Conservation (phyloP, 2,329 filamentous ascomycete genomes). For the Karstenula rhodostoma region DNA sequence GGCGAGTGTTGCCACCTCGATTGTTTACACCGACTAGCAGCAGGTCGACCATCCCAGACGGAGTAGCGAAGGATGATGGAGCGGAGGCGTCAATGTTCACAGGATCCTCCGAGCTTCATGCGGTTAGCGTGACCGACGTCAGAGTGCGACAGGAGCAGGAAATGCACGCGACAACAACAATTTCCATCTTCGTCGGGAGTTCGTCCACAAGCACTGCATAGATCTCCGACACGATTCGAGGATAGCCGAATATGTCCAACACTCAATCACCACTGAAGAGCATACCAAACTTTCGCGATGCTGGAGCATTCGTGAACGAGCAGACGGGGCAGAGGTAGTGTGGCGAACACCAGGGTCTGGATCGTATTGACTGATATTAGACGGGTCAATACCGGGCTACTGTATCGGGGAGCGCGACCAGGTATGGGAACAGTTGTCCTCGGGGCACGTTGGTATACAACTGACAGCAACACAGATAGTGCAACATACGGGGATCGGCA, state of each 20-base stretch:
- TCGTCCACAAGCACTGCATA: no score
- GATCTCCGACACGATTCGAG: not conserved
- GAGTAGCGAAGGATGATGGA: no score
- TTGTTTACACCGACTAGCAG: no score
- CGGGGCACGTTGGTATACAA: not conserved
- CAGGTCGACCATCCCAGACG: no score
- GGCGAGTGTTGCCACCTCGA: not conserved
- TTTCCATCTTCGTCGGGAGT: not conserved
- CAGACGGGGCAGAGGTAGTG: slow-evolving; percentile 27
- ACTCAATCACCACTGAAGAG: slow-evolving; percentile 34
- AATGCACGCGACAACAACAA: not conserved
- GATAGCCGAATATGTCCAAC: slow-evolving; percentile 5
- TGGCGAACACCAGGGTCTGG: not conserved
- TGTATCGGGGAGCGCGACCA: slow-evolving; percentile 48
- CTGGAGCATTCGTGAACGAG: slow-evolving; percentile 40
- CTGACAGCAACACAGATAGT: slow-evolving; percentile 64
- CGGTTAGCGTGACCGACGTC: slow-evolving; percentile 12
- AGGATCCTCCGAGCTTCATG: not conserved
- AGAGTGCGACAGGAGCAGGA: not conserved
- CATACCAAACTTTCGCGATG: slow-evolving; percentile 50
- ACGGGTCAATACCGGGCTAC: slow-evolving; percentile 33
- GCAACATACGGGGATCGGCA: slow-evolving; percentile 71
- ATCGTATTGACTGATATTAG: slow-evolving; percentile 16
- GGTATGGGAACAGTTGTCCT: slow-evolving; percentile 26
- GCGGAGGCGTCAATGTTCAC: no score